Percentiles rank a stretch among this genome's conserved stretches.
phyloP scores from a whole-genome alignment of 345 rosid species.

The Melaleuca alternifolia region DNA sequence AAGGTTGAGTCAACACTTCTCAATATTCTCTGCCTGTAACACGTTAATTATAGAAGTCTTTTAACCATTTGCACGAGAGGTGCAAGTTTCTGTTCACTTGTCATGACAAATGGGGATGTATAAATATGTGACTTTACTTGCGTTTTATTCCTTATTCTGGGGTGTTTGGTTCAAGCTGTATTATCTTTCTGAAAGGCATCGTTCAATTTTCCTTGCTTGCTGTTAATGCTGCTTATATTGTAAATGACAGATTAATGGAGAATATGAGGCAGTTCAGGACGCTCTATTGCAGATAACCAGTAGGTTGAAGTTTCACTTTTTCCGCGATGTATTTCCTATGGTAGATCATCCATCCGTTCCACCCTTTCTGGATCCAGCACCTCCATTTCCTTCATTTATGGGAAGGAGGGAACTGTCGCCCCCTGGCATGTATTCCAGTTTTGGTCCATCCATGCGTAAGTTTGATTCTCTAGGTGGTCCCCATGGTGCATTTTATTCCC shows the following conservation, averaged over 20 bases:
- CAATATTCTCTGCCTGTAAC: background rate
- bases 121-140: background rate
- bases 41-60: background rate
- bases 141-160: background rate
- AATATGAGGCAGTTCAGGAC: slow-evolving; percentile 53
- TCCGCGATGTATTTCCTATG: slow-evolving; percentile 44
- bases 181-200: background rate
- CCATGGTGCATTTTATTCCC: slow-evolving; percentile 39
- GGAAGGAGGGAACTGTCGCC: slow-evolving; percentile 70
- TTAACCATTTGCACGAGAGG: background rate
- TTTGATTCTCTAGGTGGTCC: slow-evolving; percentile 47
- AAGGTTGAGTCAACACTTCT: background rate
- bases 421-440: slow-evolving; percentile 25
- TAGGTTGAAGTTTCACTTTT: slow-evolving; percentile 51
- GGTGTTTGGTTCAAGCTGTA: background rate
- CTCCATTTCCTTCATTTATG: slow-evolving; percentile 39
- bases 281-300: slow-evolving; percentile 64
- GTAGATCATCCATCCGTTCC: slow-evolving; percentile 38
- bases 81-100: background rate
- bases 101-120: background rate
- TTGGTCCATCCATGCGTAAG: slow-evolving; percentile 40
- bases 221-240: background rate
- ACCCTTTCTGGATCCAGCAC: slow-evolving; percentile 37
- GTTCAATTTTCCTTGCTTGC: background rate
- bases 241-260: slow-evolving; percentile 47